phyloP scores from a whole-genome alignment of 495 filamentous ascomycete genomes.

The Aspergillus cristatus region DNA sequence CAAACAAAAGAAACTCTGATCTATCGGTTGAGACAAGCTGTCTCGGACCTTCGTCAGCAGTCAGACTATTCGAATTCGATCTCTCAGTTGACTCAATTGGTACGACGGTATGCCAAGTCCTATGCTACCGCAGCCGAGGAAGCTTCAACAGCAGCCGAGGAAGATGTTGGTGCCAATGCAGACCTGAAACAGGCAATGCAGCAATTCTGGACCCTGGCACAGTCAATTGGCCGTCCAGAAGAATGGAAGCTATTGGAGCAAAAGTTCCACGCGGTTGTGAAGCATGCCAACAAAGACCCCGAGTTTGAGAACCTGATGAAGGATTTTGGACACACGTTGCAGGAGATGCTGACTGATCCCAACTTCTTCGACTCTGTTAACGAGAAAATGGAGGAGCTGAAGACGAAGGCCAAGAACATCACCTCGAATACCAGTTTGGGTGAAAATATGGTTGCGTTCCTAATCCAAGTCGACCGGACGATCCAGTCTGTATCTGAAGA shows the following conservation, averaged over 20 bases:
- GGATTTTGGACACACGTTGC: constrained; percentile 60
- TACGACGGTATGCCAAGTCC: constrained; percentile 66
- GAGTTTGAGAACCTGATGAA: constrained; percentile 72
- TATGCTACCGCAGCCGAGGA: constrained; percentile 66
- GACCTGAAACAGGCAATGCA: constrained; percentile 67
- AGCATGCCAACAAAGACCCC: constrained; percentile 66
- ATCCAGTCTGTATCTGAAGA: constrained; percentile 61
- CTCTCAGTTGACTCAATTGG: constrained; percentile 61
- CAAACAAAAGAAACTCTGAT: constrained; percentile 65
- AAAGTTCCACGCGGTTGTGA: constrained; percentile 56
- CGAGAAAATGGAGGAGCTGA: constrained; percentile 62
- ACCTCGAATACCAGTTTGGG: constrained; percentile 56
- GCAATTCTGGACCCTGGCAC: constrained; percentile 70
- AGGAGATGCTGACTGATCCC: constrained; percentile 80
- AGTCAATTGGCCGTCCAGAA: constrained; percentile 61
- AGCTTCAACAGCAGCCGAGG: constrained; percentile 50
- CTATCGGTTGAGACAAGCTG: constrained; percentile 62
- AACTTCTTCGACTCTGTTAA: constrained; percentile 66
- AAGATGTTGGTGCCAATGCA: constrained; percentile 61
- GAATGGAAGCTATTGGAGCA: constrained; percentile 70
- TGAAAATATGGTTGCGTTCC: constrained; percentile 62
- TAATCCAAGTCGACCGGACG: constrained; percentile 59
- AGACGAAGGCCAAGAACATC: constrained; percentile 54
- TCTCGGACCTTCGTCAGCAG: constrained; percentile 65
- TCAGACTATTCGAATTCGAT: constrained; percentile 81